Conservation (phyloP, 805 yeast species). For the Ogataea siamensis region DNA sequence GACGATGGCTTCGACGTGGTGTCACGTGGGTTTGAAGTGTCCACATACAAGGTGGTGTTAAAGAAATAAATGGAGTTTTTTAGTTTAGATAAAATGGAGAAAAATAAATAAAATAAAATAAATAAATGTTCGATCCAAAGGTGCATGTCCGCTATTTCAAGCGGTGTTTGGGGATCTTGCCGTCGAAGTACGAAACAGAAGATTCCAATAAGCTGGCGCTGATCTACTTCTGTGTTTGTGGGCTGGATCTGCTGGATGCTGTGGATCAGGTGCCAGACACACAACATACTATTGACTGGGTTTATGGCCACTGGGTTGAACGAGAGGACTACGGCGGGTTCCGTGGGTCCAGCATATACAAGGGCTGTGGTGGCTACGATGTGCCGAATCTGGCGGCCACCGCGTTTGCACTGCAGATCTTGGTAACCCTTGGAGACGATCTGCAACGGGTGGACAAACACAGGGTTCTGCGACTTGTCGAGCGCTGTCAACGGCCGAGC, state of each 20-base stretch:
- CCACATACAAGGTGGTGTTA: constrained; percentile 53
- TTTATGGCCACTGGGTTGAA: constrained; percentile 47
- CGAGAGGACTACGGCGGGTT: constrained; percentile 44
- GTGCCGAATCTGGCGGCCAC: constrained; percentile 72
- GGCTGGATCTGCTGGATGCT: constrained; percentile 46
- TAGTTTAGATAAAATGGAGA: too few species aligned
- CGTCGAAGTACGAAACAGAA: constrained; percentile 55
- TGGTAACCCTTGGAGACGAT: constrained; percentile 50
- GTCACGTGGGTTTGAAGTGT: constrained; percentile 78
- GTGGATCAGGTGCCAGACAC: constrained; percentile 33
- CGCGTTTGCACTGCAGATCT: constrained; percentile 63
- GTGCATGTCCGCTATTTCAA: constrained; percentile 32
- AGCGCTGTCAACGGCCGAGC: constrained; percentile 55
- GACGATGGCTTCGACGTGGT: constrained; percentile 37
- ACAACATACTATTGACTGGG: constrained; percentile 37
- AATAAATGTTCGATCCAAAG: constrained; percentile 17
- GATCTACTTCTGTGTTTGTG: constrained; percentile 67
- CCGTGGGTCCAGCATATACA: constrained; percentile 56
- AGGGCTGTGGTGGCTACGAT: constrained; percentile 41
- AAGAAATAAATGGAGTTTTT: constrained; percentile 12
- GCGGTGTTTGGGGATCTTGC: constrained; percentile 32
- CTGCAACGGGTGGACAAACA: constrained; percentile 38
- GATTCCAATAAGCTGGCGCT: constrained; percentile 71
- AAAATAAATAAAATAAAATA: too few species aligned
- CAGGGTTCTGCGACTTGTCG: constrained; percentile 53